Conservation (phyloP, 2,329 filamentous ascomycete genomes). For the Leptographium procerum region DNA sequence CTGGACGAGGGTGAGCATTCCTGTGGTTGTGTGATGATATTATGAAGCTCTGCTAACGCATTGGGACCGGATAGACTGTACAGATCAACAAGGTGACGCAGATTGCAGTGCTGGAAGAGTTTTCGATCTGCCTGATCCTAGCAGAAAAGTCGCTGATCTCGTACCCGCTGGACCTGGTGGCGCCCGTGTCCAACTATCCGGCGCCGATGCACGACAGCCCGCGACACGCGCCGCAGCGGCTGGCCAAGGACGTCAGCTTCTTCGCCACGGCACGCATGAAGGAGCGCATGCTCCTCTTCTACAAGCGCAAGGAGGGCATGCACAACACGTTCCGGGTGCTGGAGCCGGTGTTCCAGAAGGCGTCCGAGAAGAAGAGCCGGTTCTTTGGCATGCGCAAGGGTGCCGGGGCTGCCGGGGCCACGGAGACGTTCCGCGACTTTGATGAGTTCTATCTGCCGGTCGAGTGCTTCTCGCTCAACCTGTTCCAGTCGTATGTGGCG, state of each 20-base stretch:
- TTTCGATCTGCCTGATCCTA: slow-evolving; percentile 83
- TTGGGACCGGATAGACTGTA: slow-evolving; percentile 48
- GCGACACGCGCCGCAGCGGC: slow-evolving; percentile 78
- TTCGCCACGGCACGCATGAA: slow-evolving; percentile 97
- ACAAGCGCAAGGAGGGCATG: slow-evolving; percentile 89
- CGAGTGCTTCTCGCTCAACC: slow-evolving; percentile 88
- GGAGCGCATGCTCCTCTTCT: slow-evolving; percentile 86
- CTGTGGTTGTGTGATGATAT: not conserved
- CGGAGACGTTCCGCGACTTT: slow-evolving; percentile 94
- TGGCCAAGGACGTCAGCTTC: slow-evolving; percentile 90
- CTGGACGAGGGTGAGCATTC: slow-evolving; percentile 69
- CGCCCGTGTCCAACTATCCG: slow-evolving; percentile 49
- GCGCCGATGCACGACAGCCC: slow-evolving; percentile 57
- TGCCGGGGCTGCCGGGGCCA: slow-evolving; percentile 49
- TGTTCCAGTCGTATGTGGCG: slow-evolving; percentile 90
- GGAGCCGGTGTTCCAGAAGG: slow-evolving; percentile 90
- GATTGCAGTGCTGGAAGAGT: slow-evolving; percentile 89
- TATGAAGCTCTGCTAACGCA: slow-evolving; percentile 12
- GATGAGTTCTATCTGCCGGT: slow-evolving; percentile 98
- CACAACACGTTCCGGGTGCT: slow-evolving; percentile 95
- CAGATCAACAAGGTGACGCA: slow-evolving; percentile 71
- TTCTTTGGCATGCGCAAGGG: slow-evolving; percentile 47
- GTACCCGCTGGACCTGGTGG: slow-evolving; percentile 82
- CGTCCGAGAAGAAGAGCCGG: slow-evolving; percentile 69
- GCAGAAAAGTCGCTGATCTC: slow-evolving; percentile 85